Conservation (phyloP, 768 basidiomycete species). For the Mycena venus region DNA sequence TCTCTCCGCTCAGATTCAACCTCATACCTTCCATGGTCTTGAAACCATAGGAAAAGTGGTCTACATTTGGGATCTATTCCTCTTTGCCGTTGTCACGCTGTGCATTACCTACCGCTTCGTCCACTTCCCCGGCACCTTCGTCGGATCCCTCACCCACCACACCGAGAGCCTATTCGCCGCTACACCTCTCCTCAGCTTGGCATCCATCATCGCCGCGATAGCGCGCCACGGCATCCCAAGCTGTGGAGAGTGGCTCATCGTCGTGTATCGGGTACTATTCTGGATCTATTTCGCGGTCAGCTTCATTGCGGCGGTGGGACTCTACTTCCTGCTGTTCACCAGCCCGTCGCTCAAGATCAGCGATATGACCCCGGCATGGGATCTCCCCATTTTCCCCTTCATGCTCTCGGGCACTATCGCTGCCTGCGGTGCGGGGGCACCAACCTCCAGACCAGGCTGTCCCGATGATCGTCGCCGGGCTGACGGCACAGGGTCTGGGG, state of each 20-base stretch:
- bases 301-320: not conserved
- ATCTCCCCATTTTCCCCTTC: conserved; percentile 11
- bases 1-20: not conserved
- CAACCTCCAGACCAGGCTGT: conserved; percentile 5
- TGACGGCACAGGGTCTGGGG: conserved; percentile 4
- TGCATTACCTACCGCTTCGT: conserved; percentile 14
- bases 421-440: not conserved
- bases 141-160: not conserved
- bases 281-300: not conserved
- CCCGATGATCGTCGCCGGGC: not conserved
- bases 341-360: conserved; percentile 4
- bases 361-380: conserved; percentile 15
- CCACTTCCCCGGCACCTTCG: not conserved
- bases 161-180: not conserved
- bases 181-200: not conserved
- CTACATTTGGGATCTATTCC: conserved; percentile 7
- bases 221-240: conserved; percentile 5
- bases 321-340: conserved; percentile 7
- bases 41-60: not conserved
- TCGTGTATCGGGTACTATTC: not conserved
- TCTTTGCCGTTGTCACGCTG: not conserved
- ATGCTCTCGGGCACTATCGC: conserved; percentile 14
- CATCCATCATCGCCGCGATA: not conserved
- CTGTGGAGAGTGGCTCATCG: conserved; percentile 1
- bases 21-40: not conserved